A percentile compares a stretch with the other conserved stretches of the same genome.
phyloP scores from a whole-genome alignment of 495 filamentous ascomycete genomes.

The Trichocladium uniseriatum region DNA sequence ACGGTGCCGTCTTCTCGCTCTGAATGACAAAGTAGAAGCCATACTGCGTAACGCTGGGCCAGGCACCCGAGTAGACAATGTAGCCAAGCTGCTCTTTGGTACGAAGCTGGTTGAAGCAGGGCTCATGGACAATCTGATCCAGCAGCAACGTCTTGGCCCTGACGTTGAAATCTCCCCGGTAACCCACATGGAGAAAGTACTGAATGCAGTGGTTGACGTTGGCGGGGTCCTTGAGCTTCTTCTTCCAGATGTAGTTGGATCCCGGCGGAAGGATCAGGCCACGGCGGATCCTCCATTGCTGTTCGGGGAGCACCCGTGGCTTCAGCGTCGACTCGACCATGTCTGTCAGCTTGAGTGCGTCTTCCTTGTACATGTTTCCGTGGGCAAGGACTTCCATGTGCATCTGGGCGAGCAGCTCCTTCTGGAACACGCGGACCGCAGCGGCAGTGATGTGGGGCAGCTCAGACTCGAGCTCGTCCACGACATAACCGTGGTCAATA shows the following conservation, averaged over 20 bases:
- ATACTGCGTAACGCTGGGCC: slow-evolving; percentile 60
- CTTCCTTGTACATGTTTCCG: slow-evolving; percentile 93
- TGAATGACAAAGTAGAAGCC: slow-evolving; percentile 90
- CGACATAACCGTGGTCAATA: slow-evolving; percentile 65
- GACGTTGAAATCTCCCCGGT: slow-evolving; percentile 53
- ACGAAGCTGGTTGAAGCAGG: slow-evolving; percentile 83
- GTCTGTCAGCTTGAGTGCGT: slow-evolving; percentile 77
- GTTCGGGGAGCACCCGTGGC: slow-evolving; percentile 61
- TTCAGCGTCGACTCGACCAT: slow-evolving; percentile 72
- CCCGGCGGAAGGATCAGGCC: slow-evolving; percentile 71
- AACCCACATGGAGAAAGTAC: slow-evolving; percentile 74
- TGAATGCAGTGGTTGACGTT: slow-evolving; percentile 98
- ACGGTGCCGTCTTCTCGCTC: slow-evolving; percentile 74
- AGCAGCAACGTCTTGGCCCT: slow-evolving; percentile 72
- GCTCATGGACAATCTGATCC: slow-evolving; percentile 88
- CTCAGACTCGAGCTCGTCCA: slow-evolving; percentile 72
- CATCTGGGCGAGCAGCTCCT: slow-evolving; percentile 69
- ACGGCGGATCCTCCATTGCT: slow-evolving; percentile 71
- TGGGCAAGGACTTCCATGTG: slow-evolving; percentile 84
- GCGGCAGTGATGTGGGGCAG: slow-evolving; percentile 62
- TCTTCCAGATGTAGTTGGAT: slow-evolving; percentile 72
- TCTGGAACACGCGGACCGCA: slow-evolving; percentile 68
- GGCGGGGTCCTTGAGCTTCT: slow-evolving; percentile 70
- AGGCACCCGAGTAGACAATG: slow-evolving; percentile 76
- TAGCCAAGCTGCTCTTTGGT: slow-evolving; percentile 98